Evolutionary conservation across 208 protist species (phyloP), one percentile per base, ranked within the genome.

Genomic region (Balamuthia mandrillaris): DNA sequence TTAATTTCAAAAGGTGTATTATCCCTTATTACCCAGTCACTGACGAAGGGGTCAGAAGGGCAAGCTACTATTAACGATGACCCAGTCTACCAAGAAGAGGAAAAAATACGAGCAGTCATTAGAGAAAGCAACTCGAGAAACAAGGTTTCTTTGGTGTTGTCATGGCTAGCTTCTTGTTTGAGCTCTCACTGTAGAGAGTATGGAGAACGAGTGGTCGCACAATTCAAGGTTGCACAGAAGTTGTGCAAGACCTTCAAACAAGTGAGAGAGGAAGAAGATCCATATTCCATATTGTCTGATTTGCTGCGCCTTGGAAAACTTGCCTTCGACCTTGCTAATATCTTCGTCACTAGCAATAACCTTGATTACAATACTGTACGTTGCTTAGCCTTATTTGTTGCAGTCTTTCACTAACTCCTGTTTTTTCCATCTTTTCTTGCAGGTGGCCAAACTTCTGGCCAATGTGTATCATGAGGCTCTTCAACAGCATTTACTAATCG

Each of bases 161-260:
- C 44, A n/a, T 42, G 0, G 1, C 1, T 33, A 14, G 47, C 41
- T 6, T 49, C 33, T 10, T 18, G 47, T 52, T 18, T 10, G 14
- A 18, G 10, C 47, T 10, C n/a, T 10, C 58, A 9, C 12, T 0
- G 42, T 51, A 81, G 72, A 39, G 31, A 83, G 35, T 31, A 68
- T 29, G 75, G 52, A 16, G 75, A 83, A 54, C 44, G 52, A 37
- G 66, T 66, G 14, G 56, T 66, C 37, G 75, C 49, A 44, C 47
- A 83, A 54, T 83, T 68, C 42, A 83, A 63, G 75, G 75, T 83
- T 12, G 56, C 54, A 10, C 41, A 56, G 42, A 49, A 81, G 72
- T 39, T 81, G 2, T 81, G 47, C 5, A 14, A 68, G 2, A 49
- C 75, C 7, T 83, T 83, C 31, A 39, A 16, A 2, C 52, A 66